A percentile compares a stretch with the other conserved stretches of the same genome.
Evolutionary conservation across 805 yeast genomes (phyloP).

Genomic region (Candida manassasensis): DNA sequence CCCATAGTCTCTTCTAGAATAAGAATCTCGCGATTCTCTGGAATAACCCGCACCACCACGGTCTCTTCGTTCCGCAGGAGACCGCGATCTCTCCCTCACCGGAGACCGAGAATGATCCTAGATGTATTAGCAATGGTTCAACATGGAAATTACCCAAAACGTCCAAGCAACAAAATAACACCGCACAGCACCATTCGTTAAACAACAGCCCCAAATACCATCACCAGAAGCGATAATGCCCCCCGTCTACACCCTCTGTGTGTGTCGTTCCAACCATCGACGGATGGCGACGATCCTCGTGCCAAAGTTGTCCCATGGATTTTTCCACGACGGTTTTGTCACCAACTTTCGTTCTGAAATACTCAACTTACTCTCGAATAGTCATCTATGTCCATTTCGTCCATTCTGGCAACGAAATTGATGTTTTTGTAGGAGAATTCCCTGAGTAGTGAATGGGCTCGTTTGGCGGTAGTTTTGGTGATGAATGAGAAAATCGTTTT

Average conservation of each 20-base stretch:
- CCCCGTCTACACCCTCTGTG: no score
- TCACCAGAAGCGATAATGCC: constrained; percentile 3
- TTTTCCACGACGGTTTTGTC: no score
- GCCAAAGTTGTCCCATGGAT: no score
- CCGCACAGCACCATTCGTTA: no score
- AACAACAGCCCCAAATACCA: constrained; percentile 2
- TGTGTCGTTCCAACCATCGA: no score
- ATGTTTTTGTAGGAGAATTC: no score
- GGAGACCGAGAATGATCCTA: constrained; percentile 33
- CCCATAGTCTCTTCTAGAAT: constrained; percentile 26
- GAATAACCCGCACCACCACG: constrained; percentile 15
- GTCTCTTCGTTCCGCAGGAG: constrained; percentile 29
- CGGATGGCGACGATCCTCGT: no score
- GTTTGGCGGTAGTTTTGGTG: no score
- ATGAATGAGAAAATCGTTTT: no score
- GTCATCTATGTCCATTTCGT: constrained; percentile 60
- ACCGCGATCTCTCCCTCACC: constrained; percentile 31
- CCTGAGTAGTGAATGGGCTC: no score
- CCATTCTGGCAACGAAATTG: constrained; percentile 42
- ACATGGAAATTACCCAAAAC: not conserved
- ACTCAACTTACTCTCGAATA: constrained; percentile 53
- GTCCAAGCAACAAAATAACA: not conserved
- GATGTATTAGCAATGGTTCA: constrained; percentile 20
- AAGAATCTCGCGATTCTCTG: constrained; percentile 6
- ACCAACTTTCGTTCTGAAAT: constrained; percentile 3